Base-by-base conservation (phyloP, 2,329 filamentous ascomycete species). In the Davidsoniella virescens region DNA sequence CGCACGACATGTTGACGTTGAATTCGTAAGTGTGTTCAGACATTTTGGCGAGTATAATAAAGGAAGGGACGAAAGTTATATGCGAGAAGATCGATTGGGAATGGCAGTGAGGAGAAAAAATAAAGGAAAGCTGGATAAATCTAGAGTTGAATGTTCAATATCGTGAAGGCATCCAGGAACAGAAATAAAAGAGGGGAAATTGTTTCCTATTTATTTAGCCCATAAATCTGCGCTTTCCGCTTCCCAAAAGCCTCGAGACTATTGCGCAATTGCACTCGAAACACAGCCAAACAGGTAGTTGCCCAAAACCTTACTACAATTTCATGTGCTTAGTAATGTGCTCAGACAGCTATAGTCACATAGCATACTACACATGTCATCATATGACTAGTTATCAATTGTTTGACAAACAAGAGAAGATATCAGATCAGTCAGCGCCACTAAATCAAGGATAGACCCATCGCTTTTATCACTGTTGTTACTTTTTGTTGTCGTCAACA, bases 1-100 rank as follows among this genome's bases (percentile, higher is more conserved):
- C 79, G 70, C 92, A 98, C 73, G 73, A 84, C 92, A 98, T 98
- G 67, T 71, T 74, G 65, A 96, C 78, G 67, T 88, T 81, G 74
- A 96, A 96, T 67, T 92, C 86, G 82, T 96, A 96, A 58, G 79
- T 85, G 72, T 94, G 29, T 57, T 82, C 78, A 54, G 80, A 70
- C 84, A 88, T 87, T 23, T 39, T 38, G 40, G 14, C 14, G 7
- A 37, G 37, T 10, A 29, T 7, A 25, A 33, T 5, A 17, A 44
- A 40, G 26, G 39, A 38, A 23, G 20, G 39, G 17, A 48, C 23
- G 17, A 26, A 39, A 36, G 29, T 14, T 14, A 49, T n/a, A 36
- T n/a, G 12, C 8, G 7, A 25, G 17, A 36, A 36, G 20, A 51
- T 23, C 37, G 41, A 47, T 17, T 18, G n/a, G 26, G n/a, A 10